phyloP scores from a whole-genome alignment of 2,329 filamentous ascomycete species.

The Phialophora macrospora region DNA sequence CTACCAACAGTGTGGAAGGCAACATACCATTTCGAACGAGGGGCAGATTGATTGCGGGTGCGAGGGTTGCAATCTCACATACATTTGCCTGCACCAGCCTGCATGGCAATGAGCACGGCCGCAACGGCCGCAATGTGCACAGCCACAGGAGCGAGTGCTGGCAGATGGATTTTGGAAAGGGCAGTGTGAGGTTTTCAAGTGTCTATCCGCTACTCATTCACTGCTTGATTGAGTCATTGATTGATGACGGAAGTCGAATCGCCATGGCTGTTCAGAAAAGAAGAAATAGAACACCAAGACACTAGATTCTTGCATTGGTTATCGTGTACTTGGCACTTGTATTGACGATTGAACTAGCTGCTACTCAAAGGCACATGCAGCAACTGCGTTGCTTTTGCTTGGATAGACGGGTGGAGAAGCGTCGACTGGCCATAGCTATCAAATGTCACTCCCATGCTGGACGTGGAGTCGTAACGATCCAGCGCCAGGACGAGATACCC shows the following conservation, averaged over 20 bases:
- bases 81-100: no score
- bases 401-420: not conserved
- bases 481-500: no score
- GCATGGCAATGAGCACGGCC: no score
- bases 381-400: not conserved
- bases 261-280: not conserved
- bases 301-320: not conserved
- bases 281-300: not conserved
- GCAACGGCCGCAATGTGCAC: no score
- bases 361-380: not conserved
- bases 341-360: not conserved
- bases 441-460: no score
- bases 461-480: no score
- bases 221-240: not conserved
- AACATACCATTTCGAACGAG: no score
- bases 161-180: no score
- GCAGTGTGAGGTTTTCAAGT: not conserved
- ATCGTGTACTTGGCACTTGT: not conserved
- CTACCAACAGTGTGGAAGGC: no score
- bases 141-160: no score
- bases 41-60: no score
- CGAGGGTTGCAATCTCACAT: no score
- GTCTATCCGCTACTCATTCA: not conserved
- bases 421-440: not conserved
- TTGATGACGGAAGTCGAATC: not conserved